Evolutionary conservation across 2,329 filamentous ascomycete genomes (phyloP), one percentile per base, ranked within the genome.

Genomic region (Pseudopyrenochaeta lycopersici): DNA sequence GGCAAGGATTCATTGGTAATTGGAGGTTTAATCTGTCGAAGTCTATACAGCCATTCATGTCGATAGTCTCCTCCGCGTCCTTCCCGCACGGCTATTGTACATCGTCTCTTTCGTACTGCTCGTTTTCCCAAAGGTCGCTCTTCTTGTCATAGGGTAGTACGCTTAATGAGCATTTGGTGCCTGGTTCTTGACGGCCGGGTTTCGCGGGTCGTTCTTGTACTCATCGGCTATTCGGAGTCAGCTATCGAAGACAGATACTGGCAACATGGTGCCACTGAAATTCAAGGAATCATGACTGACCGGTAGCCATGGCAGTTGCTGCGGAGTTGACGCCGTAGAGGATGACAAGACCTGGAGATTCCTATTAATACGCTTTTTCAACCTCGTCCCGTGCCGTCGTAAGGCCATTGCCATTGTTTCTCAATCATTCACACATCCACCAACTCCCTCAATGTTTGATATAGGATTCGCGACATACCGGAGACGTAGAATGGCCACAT

Each of bases 201-300:
- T 97, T 80, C 93, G 88, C 66, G 93, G 92, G 81, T 98, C 94
- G 84, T 97, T 96, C 88, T 93, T 96, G 87, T 86, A 97, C 83
- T 98, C 92, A 71, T 90, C 91, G 83, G 88, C 94, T 98, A 48
- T 36, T 33, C 32, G 33, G 2, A 29, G 60, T 75, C 45, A 75
- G 68, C 35, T 45, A 45, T 20, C 39, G 33, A 48, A 48, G 33
- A 50, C 45, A 23, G 21, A 46, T 36, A 18, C n/a, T 18, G 29
- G 23, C 11, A 27, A 14, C 31, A 18, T n/a, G 15, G 1, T 42
- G 20, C 6, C 14, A 11, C 27, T 10, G 40, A 14, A 15, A 29
- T 32, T 12, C 11, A 14, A 10, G 10, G 17, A 20, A 30, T 30
- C 43, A 30, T 11, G 46, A 85, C 87, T 79, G 87, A 98, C 94